These are phyloP conservation scores for Penicillium pulvis DNA, from an alignment of 495 filamentous ascomycete species.

Conservation along the genomic window DNA sequence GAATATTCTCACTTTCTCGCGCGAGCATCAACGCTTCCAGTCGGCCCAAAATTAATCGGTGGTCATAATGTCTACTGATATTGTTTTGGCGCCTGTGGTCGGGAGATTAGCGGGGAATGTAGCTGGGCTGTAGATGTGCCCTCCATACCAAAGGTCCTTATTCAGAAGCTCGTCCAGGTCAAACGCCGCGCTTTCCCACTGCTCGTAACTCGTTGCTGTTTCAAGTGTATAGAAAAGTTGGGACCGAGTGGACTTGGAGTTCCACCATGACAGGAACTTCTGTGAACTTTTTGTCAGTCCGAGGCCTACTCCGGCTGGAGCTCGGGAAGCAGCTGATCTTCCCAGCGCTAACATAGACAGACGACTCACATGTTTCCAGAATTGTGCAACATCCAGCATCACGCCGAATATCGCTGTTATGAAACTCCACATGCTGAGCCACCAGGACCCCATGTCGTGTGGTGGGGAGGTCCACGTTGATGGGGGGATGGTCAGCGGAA, in stretches of 20 bases:
- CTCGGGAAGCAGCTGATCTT: neutral
- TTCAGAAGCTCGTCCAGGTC: constrained; percentile 77
- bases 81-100: constrained; percentile 72
- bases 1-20: constrained; percentile 74
- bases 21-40: constrained; percentile 70
- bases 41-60: constrained; percentile 79
- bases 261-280: constrained; percentile 45
- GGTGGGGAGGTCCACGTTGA: constrained; percentile 11
- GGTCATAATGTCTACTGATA: constrained; percentile 83
- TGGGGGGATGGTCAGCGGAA: constrained; percentile 14
- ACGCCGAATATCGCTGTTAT: constrained; percentile 54
- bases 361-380: constrained; percentile 62
- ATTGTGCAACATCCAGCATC: constrained; percentile 62
- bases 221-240: constrained; percentile 47
- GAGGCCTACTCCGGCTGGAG: neutral
- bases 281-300: constrained; percentile 13
- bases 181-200: constrained; percentile 81
- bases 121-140: neutral
- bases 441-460: constrained; percentile 29
- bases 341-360: neutral
- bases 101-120: neutral
- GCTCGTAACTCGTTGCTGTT: constrained; percentile 69
- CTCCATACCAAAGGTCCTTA: constrained; percentile 74
- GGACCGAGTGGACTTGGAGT: constrained; percentile 39
- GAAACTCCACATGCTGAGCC: constrained; percentile 30